Evolutionary conservation across 345 rosid genomes (phyloP).

Genomic region (Rhodamnia rubescens): DNA sequence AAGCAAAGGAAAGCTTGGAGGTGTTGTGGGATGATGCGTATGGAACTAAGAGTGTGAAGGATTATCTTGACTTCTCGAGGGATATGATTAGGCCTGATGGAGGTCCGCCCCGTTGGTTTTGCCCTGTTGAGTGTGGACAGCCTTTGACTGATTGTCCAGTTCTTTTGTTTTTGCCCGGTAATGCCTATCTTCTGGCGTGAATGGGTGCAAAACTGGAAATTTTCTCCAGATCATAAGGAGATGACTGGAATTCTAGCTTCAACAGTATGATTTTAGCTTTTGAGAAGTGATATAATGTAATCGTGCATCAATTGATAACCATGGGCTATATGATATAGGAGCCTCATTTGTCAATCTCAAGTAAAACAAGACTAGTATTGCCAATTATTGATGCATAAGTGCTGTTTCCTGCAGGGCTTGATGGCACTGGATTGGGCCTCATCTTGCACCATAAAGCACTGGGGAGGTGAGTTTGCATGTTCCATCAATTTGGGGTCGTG

Average conservation of each 20-base stretch:
- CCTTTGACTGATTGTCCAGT: slow-evolving; percentile 58
- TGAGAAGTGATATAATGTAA: not conserved
- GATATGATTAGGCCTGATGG: slow-evolving; percentile 54
- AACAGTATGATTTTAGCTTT: not conserved
- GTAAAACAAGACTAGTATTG: not conserved
- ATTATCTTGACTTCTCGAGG: slow-evolving; percentile 47
- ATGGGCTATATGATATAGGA: not conserved
- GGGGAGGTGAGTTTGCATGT: slow-evolving; percentile 41
- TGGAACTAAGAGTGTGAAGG: slow-evolving; percentile 48
- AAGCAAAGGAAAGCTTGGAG: slow-evolving; percentile 29
- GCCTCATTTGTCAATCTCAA: not conserved
- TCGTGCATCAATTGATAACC: not conserved
- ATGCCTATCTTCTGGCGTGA: not conserved
- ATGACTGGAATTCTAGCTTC: not conserved
- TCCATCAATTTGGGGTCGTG: not conserved
- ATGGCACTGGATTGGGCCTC: slow-evolving; percentile 77
- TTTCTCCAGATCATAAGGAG: not conserved
- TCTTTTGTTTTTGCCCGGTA: slow-evolving; percentile 81
- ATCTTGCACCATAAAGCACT: slow-evolving; percentile 76
- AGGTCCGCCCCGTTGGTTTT: slow-evolving; percentile 94
- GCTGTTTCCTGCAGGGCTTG: slow-evolving; percentile 28
- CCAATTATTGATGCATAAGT: not conserved
- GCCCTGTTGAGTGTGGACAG: slow-evolving; percentile 65
- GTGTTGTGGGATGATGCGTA: slow-evolving; percentile 87
- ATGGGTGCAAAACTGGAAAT: not conserved